phyloP scores from a whole-genome alignment of 2,329 filamentous ascomycete genomes.

The Pleoardoris graminearum region DNA sequence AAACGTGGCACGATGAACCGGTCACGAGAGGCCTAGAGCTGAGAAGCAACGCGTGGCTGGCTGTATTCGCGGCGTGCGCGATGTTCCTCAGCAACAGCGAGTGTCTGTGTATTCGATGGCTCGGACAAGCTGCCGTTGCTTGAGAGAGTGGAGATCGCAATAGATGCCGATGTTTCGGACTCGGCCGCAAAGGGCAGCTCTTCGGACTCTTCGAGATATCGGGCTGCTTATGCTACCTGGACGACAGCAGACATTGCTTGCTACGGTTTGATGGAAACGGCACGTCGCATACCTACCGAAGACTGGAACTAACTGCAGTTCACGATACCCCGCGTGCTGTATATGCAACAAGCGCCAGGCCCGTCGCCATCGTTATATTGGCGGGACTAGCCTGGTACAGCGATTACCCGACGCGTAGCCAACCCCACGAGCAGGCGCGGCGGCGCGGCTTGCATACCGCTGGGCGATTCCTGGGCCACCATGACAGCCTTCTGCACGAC shows the following conservation, averaged over 20 bases:
- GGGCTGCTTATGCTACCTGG: background rate
- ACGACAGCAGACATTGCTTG: background rate
- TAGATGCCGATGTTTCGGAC: slow-evolving; percentile 1
- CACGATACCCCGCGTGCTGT: background rate
- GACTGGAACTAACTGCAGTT: background rate
- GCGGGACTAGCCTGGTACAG: slow-evolving; percentile 14
- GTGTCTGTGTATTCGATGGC: background rate
- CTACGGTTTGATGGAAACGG: background rate
- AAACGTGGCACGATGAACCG: background rate
- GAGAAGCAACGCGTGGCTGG: background rate
- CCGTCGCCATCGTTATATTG: slow-evolving; percentile 27
- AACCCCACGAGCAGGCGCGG: slow-evolving; percentile 5
- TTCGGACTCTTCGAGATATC: background rate
- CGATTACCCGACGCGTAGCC: slow-evolving; percentile 2
- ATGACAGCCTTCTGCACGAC: slow-evolving; percentile 14
- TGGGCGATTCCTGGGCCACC: slow-evolving; percentile 4
- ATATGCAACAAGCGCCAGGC: background rate
- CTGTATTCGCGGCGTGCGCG: background rate
- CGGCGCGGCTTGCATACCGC: background rate
- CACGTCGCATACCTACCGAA: background rate
- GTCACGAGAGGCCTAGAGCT: background rate
- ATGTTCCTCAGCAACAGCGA: background rate
- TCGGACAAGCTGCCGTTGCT: slow-evolving; percentile 1
- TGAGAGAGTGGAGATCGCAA: background rate
- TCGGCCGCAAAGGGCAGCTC: background rate